Evolutionary conservation across 768 basidiomycete genomes (phyloP).

Genomic region (Termitomyces sp.): DNA sequence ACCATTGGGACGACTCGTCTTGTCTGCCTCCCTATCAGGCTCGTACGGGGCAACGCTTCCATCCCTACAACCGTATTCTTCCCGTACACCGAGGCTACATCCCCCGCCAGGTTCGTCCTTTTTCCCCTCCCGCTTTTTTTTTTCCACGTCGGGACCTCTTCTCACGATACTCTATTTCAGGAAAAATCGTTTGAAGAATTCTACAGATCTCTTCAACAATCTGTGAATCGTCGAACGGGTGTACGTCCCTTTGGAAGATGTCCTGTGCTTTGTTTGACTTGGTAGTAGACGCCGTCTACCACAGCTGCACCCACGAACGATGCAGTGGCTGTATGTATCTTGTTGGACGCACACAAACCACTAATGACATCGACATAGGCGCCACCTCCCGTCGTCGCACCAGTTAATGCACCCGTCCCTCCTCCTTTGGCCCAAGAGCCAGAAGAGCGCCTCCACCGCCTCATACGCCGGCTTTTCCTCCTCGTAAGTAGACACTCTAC

Average conservation of each 20-base stretch:
- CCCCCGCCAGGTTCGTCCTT: neutral
- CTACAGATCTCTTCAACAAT: constrained; percentile 1
- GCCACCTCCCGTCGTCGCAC: neutral
- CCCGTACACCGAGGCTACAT: constrained; percentile 3
- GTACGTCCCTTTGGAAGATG: neutral
- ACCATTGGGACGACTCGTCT: constrained; percentile 12
- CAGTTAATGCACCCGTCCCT: neutral
- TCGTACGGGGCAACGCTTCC: constrained; percentile 10
- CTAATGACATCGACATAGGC: neutral
- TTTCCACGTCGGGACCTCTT: neutral
- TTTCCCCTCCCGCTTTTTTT: neutral
- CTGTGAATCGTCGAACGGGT: neutral
- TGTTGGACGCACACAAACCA: neutral
- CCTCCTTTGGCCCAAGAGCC: neutral
- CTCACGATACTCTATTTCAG: neutral
- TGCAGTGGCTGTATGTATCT: neutral
- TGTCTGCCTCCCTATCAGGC: constrained; percentile 14
- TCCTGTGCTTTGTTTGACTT: neutral
- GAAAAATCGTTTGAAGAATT: constrained; percentile 3
- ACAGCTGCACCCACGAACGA: neutral
- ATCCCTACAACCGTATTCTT: constrained; percentile 11
- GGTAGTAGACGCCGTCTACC: neutral
- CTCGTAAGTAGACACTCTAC: neutral
- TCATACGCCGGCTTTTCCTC: neutral
- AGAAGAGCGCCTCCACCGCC: neutral